These are phyloP conservation scores for Umbelopsis vinacea DNA, from an alignment of 192 early-diverging fungal genomes.

Conservation along the genomic window DNA sequence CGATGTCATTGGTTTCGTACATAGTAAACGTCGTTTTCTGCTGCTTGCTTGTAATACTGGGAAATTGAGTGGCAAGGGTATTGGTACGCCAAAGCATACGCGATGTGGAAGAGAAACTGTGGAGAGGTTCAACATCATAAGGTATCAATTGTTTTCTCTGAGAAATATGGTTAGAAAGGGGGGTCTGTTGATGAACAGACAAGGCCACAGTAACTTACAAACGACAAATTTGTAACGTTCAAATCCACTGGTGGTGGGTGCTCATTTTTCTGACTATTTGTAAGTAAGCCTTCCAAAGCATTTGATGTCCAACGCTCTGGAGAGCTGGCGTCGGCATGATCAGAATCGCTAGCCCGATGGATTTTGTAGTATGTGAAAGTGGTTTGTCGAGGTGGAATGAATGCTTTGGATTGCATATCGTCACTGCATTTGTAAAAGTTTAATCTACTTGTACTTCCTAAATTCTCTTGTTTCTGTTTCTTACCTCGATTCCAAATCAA, in stretches of 20 bases:
- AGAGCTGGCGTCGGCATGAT: not conserved
- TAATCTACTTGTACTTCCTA: not conserved
- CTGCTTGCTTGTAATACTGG: constrained; percentile 61
- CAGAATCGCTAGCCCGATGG: not conserved
- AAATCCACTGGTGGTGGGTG: constrained; percentile 54
- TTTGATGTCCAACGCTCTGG: constrained; percentile 56
- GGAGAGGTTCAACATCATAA: constrained; percentile 64
- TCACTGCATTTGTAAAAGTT: constrained; percentile 17
- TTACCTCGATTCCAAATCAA: constrained; percentile 43
- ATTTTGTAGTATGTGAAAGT: constrained; percentile 62
- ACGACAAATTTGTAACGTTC: constrained; percentile 52
- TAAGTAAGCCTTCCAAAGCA: constrained; percentile 52
- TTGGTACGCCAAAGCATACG: constrained; percentile 75
- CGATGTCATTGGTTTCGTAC: constrained; percentile 87
- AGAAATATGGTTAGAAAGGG: constrained; percentile 44
- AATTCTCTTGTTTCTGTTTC: not conserved
- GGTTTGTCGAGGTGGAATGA: constrained; percentile 58
- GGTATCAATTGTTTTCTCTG: constrained; percentile 59
- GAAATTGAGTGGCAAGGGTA: constrained; percentile 66
- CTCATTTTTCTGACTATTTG: constrained; percentile 36
- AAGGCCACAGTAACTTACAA: constrained; percentile 37
- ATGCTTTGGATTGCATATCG: constrained; percentile 44
- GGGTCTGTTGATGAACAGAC: constrained; percentile 8
- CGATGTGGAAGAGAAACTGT: constrained; percentile 69
- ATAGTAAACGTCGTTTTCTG: constrained; percentile 76